Conservation (phyloP, 345 rosid genomes). For the Moringa oleifera region DNA sequence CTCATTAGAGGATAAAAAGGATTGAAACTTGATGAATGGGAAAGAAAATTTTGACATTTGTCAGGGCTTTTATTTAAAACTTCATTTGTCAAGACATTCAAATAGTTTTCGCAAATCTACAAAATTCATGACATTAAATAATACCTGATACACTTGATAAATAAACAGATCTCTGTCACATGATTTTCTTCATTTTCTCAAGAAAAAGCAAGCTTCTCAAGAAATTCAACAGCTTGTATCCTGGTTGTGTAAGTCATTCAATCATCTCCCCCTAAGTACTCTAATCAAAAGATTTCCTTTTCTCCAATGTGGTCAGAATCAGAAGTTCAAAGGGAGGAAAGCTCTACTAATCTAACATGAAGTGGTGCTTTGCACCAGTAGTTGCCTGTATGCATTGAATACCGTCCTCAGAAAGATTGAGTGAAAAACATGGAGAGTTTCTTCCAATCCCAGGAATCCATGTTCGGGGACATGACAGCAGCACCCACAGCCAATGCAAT, state of each 20-base stretch:
- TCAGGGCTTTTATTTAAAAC: background rate
- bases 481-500: slow-evolving; percentile 47
- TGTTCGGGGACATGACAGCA: slow-evolving; percentile 27
- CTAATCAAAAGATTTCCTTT: slow-evolving; percentile 7
- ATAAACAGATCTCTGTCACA: background rate
- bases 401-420: slow-evolving; percentile 9
- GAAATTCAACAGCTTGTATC: slow-evolving; percentile 15
- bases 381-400: background rate
- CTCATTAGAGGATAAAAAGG: no score
- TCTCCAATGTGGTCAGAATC: slow-evolving; percentile 7
- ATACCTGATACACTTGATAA: background rate
- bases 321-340: slow-evolving; percentile 17
- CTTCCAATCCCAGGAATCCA: slow-evolving; percentile 27
- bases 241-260: slow-evolving; percentile 13
- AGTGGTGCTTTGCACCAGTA: slow-evolving; percentile 20
- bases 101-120: background rate
- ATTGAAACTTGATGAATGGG: no score
- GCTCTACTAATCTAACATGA: slow-evolving; percentile 13
- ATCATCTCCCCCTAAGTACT: slow-evolving; percentile 15
- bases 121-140: background rate
- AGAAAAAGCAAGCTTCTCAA: background rate
- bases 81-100: background rate
- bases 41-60: background rate
- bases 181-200: slow-evolving; percentile 12
- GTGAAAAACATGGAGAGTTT: slow-evolving; percentile 22